Conservation (phyloP, 441 rosid genomes). For the Brassica hybrid region DNA sequence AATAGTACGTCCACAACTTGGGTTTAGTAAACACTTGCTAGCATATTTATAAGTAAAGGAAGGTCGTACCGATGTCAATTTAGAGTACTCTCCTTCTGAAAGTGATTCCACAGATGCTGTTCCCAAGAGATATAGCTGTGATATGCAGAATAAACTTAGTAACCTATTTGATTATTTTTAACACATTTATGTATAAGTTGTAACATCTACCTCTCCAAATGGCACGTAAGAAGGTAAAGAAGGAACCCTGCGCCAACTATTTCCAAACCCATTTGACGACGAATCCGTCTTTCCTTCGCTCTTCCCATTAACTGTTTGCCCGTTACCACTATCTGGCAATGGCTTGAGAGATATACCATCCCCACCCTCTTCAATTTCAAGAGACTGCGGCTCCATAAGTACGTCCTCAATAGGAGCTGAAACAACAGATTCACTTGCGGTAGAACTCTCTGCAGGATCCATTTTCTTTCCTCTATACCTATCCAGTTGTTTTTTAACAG, state of each 20-base stretch:
- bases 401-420: slow-evolving; percentile 65
- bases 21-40: not conserved
- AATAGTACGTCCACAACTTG: slow-evolving; percentile 13
- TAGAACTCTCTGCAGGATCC: slow-evolving; percentile 51
- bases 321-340: slow-evolving; percentile 52
- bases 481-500: slow-evolving; percentile 66
- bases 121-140: slow-evolving; percentile 86
- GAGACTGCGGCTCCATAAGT: slow-evolving; percentile 76
- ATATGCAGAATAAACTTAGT: slow-evolving; percentile 30
- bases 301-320: slow-evolving; percentile 48
- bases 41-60: slow-evolving; percentile 47
- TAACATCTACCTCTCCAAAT: slow-evolving; percentile 76
- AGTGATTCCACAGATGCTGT: slow-evolving; percentile 85
- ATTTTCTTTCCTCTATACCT: slow-evolving; percentile 63
- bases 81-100: slow-evolving; percentile 93
- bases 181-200: slow-evolving; percentile 6
- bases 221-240: slow-evolving; percentile 94
- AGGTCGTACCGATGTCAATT: slow-evolving; percentile 89
- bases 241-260: slow-evolving; percentile 78
- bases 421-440: slow-evolving; percentile 47
- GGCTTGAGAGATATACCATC: slow-evolving; percentile 96
- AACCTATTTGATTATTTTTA: not conserved
- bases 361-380: slow-evolving; percentile 95
- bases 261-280: slow-evolving; percentile 48
- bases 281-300: slow-evolving; percentile 48